Evolutionary conservation across 805 yeast genomes (phyloP), one percentile per base, ranked within the genome.

Genomic region (Candida endomychidarum): DNA sequence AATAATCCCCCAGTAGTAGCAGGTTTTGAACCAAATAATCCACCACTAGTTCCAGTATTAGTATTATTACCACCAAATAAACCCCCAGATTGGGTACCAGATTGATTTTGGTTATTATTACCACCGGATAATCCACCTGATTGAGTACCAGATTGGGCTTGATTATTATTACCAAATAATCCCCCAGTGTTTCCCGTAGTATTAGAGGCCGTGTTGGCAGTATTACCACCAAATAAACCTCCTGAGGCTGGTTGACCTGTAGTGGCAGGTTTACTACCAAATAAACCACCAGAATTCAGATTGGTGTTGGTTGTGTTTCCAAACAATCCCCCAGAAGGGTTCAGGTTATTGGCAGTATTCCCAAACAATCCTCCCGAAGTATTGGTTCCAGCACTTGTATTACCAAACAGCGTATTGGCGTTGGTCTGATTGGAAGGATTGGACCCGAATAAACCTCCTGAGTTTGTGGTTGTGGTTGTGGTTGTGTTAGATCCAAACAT

Each of bases 81-180:
- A 12, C 55, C 48, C 30, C 44, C 42, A 25, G 42, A 21, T n/a
- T n/a, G n/a, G 33, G 43, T 41, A 37, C 18, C 43, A 22, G 14
- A n/a, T n/a, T 31, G 29, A 6, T 36, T 29, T 31, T 34, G 14
- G 47, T n/a, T n/a, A n/a, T n/a, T 9, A 30, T 24, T 31, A 22
- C 12, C 21, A 2, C 63, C 66, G 51, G 59, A 60, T 9, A 58
- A 40, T 3, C 63, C 57, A 8, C 55, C 47, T n/a, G n/a, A n/a
- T n/a, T n/a, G n/a, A n/a, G 48, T 20, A 8, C 54, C 25, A 8
- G 50, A 19, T 18, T 19, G 18, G 14, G 30, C 19, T n/a, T 16
- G 24, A 19, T 10, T 22, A 11, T 15, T 37, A n/a, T 28, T 37
- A n/a, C 12, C 66, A 52, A 60, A 60, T 10, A 59, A 42, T 6